Conservation (phyloP, 2,329 filamentous ascomycete species). For the Colletotrichum nymphaeae region DNA sequence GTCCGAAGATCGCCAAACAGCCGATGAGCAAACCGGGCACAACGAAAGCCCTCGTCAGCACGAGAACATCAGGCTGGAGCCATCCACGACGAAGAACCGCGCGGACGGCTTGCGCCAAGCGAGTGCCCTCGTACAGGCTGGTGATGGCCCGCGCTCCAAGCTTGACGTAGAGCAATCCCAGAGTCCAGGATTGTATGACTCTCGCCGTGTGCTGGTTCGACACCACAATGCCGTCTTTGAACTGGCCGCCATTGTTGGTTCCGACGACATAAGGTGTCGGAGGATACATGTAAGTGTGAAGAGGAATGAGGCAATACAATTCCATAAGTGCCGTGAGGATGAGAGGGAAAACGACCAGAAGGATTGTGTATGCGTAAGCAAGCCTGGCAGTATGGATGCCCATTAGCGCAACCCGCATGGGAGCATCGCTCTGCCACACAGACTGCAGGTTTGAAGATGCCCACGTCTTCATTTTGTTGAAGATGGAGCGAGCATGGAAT, state of each 20-base stretch:
- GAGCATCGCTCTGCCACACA: conserved; percentile 44
- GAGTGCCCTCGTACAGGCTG: conserved; percentile 74
- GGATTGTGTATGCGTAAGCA: conserved; percentile 79
- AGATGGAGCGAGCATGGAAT: conserved; percentile 60
- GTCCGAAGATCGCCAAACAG: conserved; percentile 70
- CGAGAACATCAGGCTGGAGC: conserved; percentile 79
- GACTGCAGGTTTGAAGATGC: conserved; percentile 39
- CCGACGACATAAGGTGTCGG: conserved; percentile 35
- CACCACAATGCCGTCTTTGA: conserved; percentile 36
- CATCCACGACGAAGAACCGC: conserved; percentile 81
- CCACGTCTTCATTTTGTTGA: conserved; percentile 46
- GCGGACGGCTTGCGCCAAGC: conserved; percentile 78
- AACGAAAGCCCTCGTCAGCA: conserved; percentile 90
- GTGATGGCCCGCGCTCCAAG: conserved; percentile 78
- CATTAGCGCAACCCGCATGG: conserved; percentile 44
- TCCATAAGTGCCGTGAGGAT: conserved; percentile 85
- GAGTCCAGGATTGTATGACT: conserved; percentile 92
- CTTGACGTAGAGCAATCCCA: conserved; percentile 91
- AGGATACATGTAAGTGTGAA: conserved; percentile 80
- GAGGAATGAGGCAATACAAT: conserved; percentile 86
- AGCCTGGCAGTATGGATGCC: conserved; percentile 58
- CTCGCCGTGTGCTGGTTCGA: conserved; percentile 75
- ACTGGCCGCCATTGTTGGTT: conserved; percentile 41
- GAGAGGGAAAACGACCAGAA: conserved; percentile 84
- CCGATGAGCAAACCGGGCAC: conserved; percentile 77